Evolutionary conservation across 208 protist species (phyloP).

Genomic region (Porcisia deanei): DNA sequence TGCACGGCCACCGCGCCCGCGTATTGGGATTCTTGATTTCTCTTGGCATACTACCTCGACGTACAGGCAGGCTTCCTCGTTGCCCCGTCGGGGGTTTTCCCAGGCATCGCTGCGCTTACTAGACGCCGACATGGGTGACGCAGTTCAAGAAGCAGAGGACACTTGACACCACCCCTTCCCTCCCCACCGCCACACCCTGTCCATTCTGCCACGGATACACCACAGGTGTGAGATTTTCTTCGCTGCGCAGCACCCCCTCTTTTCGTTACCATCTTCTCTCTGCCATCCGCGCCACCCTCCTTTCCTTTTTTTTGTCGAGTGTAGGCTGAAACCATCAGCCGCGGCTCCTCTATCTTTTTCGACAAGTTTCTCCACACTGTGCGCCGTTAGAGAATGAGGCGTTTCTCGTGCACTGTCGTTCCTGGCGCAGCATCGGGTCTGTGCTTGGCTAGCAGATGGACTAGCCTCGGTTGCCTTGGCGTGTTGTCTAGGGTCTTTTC

Average conservation of each 20-base stretch:
- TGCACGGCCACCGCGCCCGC: background rate
- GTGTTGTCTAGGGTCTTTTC: background rate
- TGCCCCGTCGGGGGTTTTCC: background rate
- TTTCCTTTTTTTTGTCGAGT: conserved; percentile 9
- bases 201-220: no score
- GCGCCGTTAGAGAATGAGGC: background rate
- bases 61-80: background rate
- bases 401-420: background rate
- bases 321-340: background rate
- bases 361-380: conserved; percentile 6
- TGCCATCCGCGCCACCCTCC: background rate
- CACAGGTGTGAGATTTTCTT: background rate
- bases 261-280: background rate
- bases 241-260: background rate
- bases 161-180: background rate
- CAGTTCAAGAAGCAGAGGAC: background rate
- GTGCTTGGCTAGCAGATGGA: background rate
- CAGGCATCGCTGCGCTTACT: background rate
- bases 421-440: background rate
- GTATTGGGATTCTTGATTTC: background rate
- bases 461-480: background rate
- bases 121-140: background rate
- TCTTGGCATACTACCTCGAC: background rate
- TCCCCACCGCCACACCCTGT: background rate
- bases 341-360: background rate